Percentiles rank a stretch among this genome's conserved stretches.
These are phyloP conservation scores for Pelargonium nanum DNA, from an alignment of 345 rosid species.

Conservation along the genomic window DNA sequence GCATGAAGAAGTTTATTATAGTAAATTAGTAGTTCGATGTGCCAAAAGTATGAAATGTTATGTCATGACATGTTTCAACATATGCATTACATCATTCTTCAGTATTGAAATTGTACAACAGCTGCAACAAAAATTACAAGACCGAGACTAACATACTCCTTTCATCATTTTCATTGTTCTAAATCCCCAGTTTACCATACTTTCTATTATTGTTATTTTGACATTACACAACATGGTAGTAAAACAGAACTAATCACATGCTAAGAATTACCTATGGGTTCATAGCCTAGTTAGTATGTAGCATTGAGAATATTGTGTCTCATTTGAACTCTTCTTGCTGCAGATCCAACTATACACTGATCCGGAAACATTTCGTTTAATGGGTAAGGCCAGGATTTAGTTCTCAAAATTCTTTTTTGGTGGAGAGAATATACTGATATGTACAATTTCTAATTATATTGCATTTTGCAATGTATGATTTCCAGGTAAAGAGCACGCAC, in stretches of 20 bases:
- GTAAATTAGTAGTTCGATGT: no score
- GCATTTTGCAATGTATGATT: background rate
- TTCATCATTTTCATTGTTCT: no score
- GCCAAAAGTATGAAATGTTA: no score
- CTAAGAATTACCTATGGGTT: background rate
- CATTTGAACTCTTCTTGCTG: constrained; percentile 14
- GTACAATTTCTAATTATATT: background rate
- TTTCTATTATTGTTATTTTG: no score
- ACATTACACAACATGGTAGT: no score
- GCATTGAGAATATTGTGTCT: constrained; percentile 7
- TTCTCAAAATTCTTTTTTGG: constrained; percentile 1
- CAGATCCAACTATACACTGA: constrained; percentile 76
- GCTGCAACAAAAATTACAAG: no score
- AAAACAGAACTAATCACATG: no score
- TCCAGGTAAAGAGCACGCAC: constrained; percentile 86
- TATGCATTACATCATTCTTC: no score
- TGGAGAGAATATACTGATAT: background rate
- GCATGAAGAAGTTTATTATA: background rate
- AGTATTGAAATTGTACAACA: no score
- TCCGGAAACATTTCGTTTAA: constrained; percentile 49
- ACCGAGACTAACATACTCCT: no score
- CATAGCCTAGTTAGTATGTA: background rate
- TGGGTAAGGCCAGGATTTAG: constrained; percentile 47
- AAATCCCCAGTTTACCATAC: no score
- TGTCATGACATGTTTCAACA: no score